phyloP scores from a whole-genome alignment of 352 stramenopile genomes.

The Aphanomyces stellatus region DNA sequence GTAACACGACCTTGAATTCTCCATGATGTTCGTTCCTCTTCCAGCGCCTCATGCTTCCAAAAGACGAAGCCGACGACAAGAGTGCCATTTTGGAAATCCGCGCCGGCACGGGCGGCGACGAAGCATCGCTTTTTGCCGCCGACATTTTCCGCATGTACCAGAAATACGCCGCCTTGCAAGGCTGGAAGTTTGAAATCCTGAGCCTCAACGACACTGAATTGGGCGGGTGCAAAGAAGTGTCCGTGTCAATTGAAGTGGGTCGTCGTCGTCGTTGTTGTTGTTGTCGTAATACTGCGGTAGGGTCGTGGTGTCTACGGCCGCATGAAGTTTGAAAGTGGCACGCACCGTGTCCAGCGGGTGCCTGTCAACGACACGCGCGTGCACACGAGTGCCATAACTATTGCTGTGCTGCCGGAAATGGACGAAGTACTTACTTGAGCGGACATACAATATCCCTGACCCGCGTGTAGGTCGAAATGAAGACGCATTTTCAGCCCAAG shows the following conservation, averaged over 20 bases:
- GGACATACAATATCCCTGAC: not conserved
- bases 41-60: slow-evolving; percentile 65
- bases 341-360: slow-evolving; percentile 97
- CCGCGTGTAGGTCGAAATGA: slow-evolving; percentile 31
- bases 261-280: too few relatives aligned
- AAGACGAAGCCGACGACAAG: slow-evolving; percentile 87
- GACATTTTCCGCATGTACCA: slow-evolving; percentile 93
- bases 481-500: slow-evolving; percentile 87
- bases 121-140: slow-evolving; percentile 94
- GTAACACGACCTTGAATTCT: slow-evolving; percentile 22
- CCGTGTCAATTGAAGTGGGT: slow-evolving; percentile 46
- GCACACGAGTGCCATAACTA: slow-evolving; percentile 97
- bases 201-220: slow-evolving; percentile 76
- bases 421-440: slow-evolving; percentile 41
- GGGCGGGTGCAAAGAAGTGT: slow-evolving; percentile 77
- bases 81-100: slow-evolving; percentile 98
- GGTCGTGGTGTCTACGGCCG: slow-evolving; percentile 89
- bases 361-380: slow-evolving; percentile 94
- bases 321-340: slow-evolving; percentile 97
- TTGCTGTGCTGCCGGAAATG: slow-evolving; percentile 92
- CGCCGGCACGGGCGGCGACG: slow-evolving; percentile 92
- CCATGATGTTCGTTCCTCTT: not conserved
- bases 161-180: slow-evolving; percentile 70
- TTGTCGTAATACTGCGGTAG: too few relatives aligned
- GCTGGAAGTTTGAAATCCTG: slow-evolving; percentile 89